Evolutionary conservation across 768 basidiomycete species (phyloP), one percentile per base, ranked within the genome.

Genomic region (Naganishia antarctica): DNA sequence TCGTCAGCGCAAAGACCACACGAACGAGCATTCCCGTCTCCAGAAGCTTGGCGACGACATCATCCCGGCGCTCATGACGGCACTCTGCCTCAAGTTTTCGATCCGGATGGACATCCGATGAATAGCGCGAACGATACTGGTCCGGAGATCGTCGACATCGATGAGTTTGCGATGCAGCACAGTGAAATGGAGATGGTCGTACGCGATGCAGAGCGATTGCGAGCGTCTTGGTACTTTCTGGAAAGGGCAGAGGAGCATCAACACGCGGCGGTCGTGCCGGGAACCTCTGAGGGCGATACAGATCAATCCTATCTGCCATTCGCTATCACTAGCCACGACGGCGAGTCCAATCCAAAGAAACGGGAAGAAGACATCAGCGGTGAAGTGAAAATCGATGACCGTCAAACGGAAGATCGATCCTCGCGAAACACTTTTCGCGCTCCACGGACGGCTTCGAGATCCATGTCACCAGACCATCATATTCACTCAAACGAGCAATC

Each of bases 1-100:
- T 2, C 32, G n/a, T 3, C 53, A 15, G 9, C 21, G 31, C 29
- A 51, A 32, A 32, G 50, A n/a, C 18, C 50, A 34, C 28, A 15
- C 34, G 53, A 37, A 26, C 23, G 34, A 25, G 53, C 53, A 34
- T 57, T 57, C 13, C 37, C 53, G 11, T 57, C 53, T 1, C 12
- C 34, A 25, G 32, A 57, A 40, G 53, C 53, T 11, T 57, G 53
- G 53, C 32, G 40, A 23, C 37, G 53, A 34, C 53, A 57, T n/a
- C 23, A 57, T 3, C 37, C 32, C n/a, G 28, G 23, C 47, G n/a
- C n/a, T n/a, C n/a, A n/a, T n/a, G n/a, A n/a, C 23, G 21, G 32
- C 9, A 9, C 32, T 13, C 26, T 18, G 13, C 53, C 53, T 21
- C 53, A 57, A 25, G 53, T 57, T 6, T 57, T 57, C 37, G 53